A percentile compares a stretch with the other conserved stretches of the same genome.
Conservation (phyloP, 176 grass and related monocot genomes). For the Bromus sterilis region DNA sequence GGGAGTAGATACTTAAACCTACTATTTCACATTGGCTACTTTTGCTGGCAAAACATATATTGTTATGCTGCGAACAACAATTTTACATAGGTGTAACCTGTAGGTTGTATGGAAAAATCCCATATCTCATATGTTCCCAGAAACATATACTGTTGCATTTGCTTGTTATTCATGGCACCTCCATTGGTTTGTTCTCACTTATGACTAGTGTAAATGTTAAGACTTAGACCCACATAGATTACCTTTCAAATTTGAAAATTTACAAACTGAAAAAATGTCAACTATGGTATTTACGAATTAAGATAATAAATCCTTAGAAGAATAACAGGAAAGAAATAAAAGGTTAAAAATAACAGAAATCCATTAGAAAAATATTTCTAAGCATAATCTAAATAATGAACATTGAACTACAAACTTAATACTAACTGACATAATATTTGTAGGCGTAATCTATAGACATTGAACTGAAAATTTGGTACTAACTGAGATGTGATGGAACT, state of each 20-base stretch:
- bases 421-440: not conserved
- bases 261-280: not conserved
- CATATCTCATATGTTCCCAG: not conserved
- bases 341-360: not conserved
- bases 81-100: not conserved
- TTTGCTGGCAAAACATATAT: not conserved
- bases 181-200: not conserved
- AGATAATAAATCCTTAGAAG: not conserved
- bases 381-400: not conserved
- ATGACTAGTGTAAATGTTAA: not conserved
- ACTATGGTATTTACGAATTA: not conserved
- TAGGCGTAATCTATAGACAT: not conserved
- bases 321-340: not conserved
- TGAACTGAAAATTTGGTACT: not conserved
- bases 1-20: not conserved
- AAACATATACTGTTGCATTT: not conserved
- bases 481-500: not conserved
- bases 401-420: not conserved
- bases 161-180: not conserved
- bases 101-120: not conserved
- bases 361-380: not conserved
- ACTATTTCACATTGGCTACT: not conserved
- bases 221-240: not conserved
- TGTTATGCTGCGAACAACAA: not conserved
- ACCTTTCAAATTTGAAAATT: not conserved